Percentiles rank a stretch among this genome's conserved stretches.
These are phyloP conservation scores for Leptodermis oblonga DNA, from an alignment of 257 asterid species.

Conservation along the genomic window DNA sequence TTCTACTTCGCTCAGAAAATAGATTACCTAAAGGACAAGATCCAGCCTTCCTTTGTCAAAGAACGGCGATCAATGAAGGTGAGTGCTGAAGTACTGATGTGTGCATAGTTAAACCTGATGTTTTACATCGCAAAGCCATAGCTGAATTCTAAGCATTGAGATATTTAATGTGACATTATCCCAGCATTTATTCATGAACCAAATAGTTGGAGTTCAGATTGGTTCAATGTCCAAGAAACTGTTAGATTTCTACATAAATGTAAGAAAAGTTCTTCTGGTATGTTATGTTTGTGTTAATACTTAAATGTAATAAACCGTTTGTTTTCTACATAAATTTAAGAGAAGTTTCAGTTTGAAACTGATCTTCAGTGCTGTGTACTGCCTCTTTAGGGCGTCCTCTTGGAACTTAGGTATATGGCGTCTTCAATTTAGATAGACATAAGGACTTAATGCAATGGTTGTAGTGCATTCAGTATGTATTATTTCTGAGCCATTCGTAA, in stretches of 20 bases:
- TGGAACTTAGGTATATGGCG: not conserved
- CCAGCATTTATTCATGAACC: not conserved
- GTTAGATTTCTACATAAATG: not conserved
- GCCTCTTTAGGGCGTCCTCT: not conserved
- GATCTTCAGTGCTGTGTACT: not conserved
- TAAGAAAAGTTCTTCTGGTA: not conserved
- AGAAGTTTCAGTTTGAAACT: not conserved
- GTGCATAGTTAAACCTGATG: not conserved
- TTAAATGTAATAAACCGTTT: too few relatives aligned
- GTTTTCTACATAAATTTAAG: not conserved
- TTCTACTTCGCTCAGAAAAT: conserved; percentile 80
- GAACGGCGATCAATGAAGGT: conserved; percentile 97
- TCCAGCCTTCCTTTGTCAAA: conserved; percentile 71
- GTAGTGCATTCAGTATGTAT: not conserved
- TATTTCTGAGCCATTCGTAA: not conserved
- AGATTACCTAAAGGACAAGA: conserved; percentile 77
- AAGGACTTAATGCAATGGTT: not conserved
- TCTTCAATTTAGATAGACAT: not conserved
- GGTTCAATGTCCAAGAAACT: not conserved
- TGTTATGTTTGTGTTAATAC: too few relatives aligned
- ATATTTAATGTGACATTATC: not conserved
- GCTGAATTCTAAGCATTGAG: too few relatives aligned
- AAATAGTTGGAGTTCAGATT: too few relatives aligned
- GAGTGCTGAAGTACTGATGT: not conserved
- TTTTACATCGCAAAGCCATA: not conserved